phyloP scores from a whole-genome alignment of 352 stramenopile genomes.

The Globisporangium alternatum region DNA sequence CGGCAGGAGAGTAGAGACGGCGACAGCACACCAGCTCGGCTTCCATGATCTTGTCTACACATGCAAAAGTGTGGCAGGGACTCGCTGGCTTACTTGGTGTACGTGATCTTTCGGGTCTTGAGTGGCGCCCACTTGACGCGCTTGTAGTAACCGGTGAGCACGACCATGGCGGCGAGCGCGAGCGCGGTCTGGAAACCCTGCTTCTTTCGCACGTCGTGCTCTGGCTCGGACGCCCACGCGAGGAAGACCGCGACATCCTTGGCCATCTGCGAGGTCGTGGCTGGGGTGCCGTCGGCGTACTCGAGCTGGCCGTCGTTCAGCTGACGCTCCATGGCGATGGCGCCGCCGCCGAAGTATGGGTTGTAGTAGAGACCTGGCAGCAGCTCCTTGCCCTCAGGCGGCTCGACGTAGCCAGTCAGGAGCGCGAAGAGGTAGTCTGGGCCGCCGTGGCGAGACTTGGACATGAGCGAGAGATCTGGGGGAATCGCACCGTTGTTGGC shows the following conservation, averaged over 20 bases:
- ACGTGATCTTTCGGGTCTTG: constrained; percentile 98
- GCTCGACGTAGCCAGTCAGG: constrained; percentile 96
- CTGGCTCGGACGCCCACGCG: constrained; percentile 95
- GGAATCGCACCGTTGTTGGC: constrained; percentile 98
- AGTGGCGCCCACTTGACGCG: constrained; percentile 96
- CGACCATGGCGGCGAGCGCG: constrained; percentile 88
- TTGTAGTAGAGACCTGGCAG: constrained; percentile 95
- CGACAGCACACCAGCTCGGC: not conserved
- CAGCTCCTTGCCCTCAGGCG: constrained; percentile 89
- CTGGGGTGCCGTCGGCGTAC: constrained; percentile 96
- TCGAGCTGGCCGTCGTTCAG: constrained; percentile 97
- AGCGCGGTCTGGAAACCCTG: constrained; percentile 93
- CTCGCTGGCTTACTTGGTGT: constrained; percentile 89
- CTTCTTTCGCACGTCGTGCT: constrained; percentile 98
- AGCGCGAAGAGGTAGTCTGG: constrained; percentile 98
- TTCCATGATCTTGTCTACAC: constrained; percentile 20
- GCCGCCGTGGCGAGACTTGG: constrained; percentile 95
- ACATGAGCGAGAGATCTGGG: constrained; percentile 97
- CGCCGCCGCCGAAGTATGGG: constrained; percentile 97
- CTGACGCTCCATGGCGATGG: constrained; percentile 98
- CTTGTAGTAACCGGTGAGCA: constrained; percentile 98
- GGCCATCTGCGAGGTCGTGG: constrained; percentile 97
- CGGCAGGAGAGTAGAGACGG: too few species aligned
- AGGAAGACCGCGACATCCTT: constrained; percentile 98
- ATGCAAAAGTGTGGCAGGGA: constrained; percentile 16